Percentiles rank a stretch among this genome's conserved stretches.
These are phyloP conservation scores for Solanum chiquidenum DNA, from an alignment of 257 asterid species.

Conservation along the genomic window DNA sequence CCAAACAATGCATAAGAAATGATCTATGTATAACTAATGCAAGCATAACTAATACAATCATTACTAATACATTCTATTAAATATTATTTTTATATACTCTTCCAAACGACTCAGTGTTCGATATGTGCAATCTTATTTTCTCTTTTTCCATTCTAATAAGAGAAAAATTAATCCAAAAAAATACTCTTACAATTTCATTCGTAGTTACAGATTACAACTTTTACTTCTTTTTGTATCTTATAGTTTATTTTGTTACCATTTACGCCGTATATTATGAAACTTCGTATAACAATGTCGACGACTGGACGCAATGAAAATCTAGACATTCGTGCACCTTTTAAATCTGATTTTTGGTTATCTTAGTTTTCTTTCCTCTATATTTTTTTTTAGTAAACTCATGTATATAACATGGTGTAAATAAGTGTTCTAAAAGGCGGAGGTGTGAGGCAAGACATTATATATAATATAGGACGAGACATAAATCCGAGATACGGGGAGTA, in stretches of 20 bases:
- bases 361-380: not conserved
- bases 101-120: too few relatives aligned
- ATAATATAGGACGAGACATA: too few relatives aligned
- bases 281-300: not conserved
- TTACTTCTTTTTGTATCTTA: not conserved
- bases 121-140: not conserved
- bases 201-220: not conserved
- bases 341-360: too few relatives aligned
- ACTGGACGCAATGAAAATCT: not conserved
- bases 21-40: too few relatives aligned
- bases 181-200: not conserved
- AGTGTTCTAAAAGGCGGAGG: too few relatives aligned
- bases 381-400: not conserved
- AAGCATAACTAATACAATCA: too few relatives aligned
- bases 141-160: not conserved
- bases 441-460: too few relatives aligned
- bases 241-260: not conserved
- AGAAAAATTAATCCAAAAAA: not conserved
- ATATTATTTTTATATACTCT: too few relatives aligned
- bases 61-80: too few relatives aligned
- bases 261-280: not conserved
- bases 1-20: too few relatives aligned
- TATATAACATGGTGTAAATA: not conserved
- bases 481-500: accelerated
- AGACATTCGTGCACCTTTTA: not conserved